These are phyloP conservation scores for Moniliophthora roreri DNA, from an alignment of 1,284 basidiomycete species.

Conservation along the genomic window DNA sequence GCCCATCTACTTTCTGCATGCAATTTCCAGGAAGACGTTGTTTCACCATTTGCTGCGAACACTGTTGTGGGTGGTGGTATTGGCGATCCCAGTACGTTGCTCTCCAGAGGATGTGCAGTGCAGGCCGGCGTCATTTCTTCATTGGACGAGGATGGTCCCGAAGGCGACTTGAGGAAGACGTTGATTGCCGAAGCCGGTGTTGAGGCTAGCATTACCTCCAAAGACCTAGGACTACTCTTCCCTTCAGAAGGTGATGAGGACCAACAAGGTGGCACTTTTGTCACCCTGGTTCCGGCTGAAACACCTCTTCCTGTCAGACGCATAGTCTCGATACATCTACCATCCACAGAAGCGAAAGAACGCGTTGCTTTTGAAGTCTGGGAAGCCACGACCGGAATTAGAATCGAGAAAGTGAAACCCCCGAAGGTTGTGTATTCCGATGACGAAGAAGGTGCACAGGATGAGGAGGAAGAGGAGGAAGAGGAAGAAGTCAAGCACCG, in stretches of 20 bases:
- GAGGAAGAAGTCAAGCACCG: slow-evolving; percentile 67
- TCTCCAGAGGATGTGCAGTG: slow-evolving; percentile 86
- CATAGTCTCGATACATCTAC: slow-evolving; percentile 69
- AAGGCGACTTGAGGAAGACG: slow-evolving; percentile 46
- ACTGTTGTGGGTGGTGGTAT: slow-evolving; percentile 69
- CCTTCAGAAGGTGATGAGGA: slow-evolving; percentile 55
- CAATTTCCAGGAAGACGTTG: slow-evolving; percentile 70
- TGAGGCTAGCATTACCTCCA: slow-evolving; percentile 54
- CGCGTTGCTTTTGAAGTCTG: slow-evolving; percentile 80
- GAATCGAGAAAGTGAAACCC: slow-evolving; percentile 66
- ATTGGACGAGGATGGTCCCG: slow-evolving; percentile 40
- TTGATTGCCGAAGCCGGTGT: slow-evolving; percentile 50
- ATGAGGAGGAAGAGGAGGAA: slow-evolving; percentile 60
- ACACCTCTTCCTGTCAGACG: slow-evolving; percentile 82
- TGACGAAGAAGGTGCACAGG: slow-evolving; percentile 48
- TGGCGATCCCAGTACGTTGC: slow-evolving; percentile 86
- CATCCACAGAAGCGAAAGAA: slow-evolving; percentile 50
- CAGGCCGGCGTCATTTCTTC: slow-evolving; percentile 74
- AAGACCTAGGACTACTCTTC: slow-evolving; percentile 81
- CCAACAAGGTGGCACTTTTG: slow-evolving; percentile 59
- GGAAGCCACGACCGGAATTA: slow-evolving; percentile 83
- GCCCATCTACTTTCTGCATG: slow-evolving; percentile 59
- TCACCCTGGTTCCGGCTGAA: slow-evolving; percentile 68
- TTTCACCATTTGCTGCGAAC: slow-evolving; percentile 63
- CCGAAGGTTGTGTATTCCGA: slow-evolving; percentile 49